phyloP scores from a whole-genome alignment of 805 yeast genomes.

The Lachancea dasiensis region DNA sequence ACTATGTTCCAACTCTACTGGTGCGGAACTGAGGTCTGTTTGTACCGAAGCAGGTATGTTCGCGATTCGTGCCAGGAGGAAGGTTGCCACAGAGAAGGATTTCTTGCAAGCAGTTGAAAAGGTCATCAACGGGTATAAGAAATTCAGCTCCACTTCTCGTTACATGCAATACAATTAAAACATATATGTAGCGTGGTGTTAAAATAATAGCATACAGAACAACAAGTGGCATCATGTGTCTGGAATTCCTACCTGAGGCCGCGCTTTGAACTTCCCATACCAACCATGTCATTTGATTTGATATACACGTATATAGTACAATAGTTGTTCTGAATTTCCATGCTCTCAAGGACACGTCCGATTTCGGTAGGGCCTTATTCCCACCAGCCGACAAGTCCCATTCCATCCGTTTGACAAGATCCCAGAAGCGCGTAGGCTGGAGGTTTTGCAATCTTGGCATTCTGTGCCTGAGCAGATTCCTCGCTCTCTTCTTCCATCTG shows the following conservation, averaged over 20 bases:
- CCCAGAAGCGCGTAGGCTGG: slow-evolving; percentile 86
- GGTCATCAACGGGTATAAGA: slow-evolving; percentile 97
- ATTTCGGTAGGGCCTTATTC: slow-evolving; percentile 37
- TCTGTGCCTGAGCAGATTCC: slow-evolving; percentile 24
- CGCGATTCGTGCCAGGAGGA: slow-evolving; percentile 96
- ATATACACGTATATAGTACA: too few species aligned
- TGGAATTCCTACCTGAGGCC: too few species aligned
- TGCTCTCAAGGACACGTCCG: too few species aligned
- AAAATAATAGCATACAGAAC: neutral
- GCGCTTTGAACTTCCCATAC: too few species aligned
- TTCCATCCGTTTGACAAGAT: slow-evolving; percentile 91
- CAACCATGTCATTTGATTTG: too few species aligned
- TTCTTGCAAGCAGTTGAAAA: slow-evolving; percentile 96
- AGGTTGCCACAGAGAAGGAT: slow-evolving; percentile 97
- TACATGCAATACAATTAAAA: slow-evolving; percentile 95
- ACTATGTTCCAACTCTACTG: slow-evolving; percentile 96
- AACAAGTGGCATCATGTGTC: too few species aligned
- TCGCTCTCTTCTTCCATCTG: slow-evolving; percentile 22
- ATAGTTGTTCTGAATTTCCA: too few species aligned
- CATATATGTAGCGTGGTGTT: neutral
- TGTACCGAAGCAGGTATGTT: slow-evolving; percentile 99
- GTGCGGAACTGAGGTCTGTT: slow-evolving; percentile 97
- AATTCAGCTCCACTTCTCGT: slow-evolving; percentile 93
- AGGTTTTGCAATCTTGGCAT: slow-evolving; percentile 33
- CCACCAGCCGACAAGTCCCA: slow-evolving; percentile 98